Percentiles rank a stretch among this genome's conserved stretches.
Conservation (phyloP, 2,329 filamentous ascomycete genomes). For the Didymella arachidicola region DNA sequence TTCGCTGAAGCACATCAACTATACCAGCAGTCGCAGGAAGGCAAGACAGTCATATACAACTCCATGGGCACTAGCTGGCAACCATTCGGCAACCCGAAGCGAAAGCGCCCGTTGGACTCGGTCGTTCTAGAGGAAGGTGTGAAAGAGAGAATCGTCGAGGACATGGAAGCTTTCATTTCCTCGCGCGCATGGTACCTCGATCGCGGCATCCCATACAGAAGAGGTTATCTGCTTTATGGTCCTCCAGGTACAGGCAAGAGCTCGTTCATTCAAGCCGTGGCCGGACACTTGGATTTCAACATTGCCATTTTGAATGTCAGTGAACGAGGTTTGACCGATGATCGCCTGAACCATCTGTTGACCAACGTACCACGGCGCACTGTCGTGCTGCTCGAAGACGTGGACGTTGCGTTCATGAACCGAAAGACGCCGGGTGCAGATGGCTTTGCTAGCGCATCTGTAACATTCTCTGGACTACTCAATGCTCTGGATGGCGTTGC, state of each 20-base stretch:
- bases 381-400: conserved; percentile 85
- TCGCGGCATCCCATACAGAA: conserved; percentile 89
- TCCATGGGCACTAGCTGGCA: conserved; percentile 85
- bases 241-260: conserved; percentile 93
- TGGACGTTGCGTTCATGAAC: conserved; percentile 89
- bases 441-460: conserved; percentile 84
- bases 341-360: conserved; percentile 83
- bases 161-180: conserved; percentile 81
- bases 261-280: conserved; percentile 93
- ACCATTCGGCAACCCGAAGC: conserved; percentile 80
- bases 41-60: conserved; percentile 92
- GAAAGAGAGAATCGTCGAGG: conserved; percentile 79
- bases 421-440: conserved; percentile 78
- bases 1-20: conserved; percentile 86
- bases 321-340: conserved; percentile 87
- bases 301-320: conserved; percentile 93
- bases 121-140: conserved; percentile 86
- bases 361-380: conserved; percentile 85
- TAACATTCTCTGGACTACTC: conserved; percentile 91
- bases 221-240: conserved; percentile 88
- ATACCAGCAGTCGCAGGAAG: conserved; percentile 81
- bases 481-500: conserved; percentile 81
- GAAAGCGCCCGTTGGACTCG: conserved; percentile 86
- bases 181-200: conserved; percentile 90
- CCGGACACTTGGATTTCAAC: conserved; percentile 89